These are phyloP conservation scores for Athelia sp. DNA, from an alignment of 1,284 basidiomycete species.

Conservation along the genomic window DNA sequence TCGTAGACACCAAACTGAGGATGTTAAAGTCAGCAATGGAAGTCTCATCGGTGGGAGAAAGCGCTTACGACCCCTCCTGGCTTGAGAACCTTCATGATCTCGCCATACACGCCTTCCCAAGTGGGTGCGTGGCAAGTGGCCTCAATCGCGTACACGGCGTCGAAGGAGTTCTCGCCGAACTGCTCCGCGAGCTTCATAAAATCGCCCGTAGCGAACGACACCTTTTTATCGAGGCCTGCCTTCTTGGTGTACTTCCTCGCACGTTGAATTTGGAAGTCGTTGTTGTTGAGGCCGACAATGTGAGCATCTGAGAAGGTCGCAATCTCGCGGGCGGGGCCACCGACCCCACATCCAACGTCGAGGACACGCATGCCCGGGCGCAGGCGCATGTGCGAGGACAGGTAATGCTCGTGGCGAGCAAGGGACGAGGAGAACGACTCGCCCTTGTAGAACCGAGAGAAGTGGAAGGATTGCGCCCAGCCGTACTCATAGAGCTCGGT, in stretches of 20 bases:
- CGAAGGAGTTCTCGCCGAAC: conserved; percentile 92
- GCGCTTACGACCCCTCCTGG: conserved; percentile 87
- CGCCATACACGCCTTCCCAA: conserved; percentile 93
- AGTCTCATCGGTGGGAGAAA: background rate
- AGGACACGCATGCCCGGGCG: conserved; percentile 93
- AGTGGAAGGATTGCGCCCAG: conserved; percentile 94
- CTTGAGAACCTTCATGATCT: conserved; percentile 94
- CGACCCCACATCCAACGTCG: conserved; percentile 97
- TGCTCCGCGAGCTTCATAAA: conserved; percentile 94
- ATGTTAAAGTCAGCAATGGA: conserved; percentile 3
- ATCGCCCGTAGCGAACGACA: conserved; percentile 86
- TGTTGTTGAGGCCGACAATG: conserved; percentile 94
- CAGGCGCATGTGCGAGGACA: conserved; percentile 79
- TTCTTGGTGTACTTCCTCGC: conserved; percentile 82
- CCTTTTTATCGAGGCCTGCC: conserved; percentile 74
- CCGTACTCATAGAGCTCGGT: conserved; percentile 98
- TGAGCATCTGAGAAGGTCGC: conserved; percentile 85
- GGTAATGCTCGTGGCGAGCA: conserved; percentile 98
- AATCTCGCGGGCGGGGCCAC: conserved; percentile 95
- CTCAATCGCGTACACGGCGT: conserved; percentile 98
- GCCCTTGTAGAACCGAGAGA: conserved; percentile 96
- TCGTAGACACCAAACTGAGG: conserved; percentile 95
- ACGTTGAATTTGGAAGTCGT: conserved; percentile 89
- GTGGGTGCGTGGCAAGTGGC: conserved; percentile 95
- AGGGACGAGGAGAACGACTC: conserved; percentile 83